A percentile compares a stretch with the other conserved stretches of the same genome.
phyloP scores from a whole-genome alignment of 352 stramenopile genomes.

The Globisporangium cederbergense region DNA sequence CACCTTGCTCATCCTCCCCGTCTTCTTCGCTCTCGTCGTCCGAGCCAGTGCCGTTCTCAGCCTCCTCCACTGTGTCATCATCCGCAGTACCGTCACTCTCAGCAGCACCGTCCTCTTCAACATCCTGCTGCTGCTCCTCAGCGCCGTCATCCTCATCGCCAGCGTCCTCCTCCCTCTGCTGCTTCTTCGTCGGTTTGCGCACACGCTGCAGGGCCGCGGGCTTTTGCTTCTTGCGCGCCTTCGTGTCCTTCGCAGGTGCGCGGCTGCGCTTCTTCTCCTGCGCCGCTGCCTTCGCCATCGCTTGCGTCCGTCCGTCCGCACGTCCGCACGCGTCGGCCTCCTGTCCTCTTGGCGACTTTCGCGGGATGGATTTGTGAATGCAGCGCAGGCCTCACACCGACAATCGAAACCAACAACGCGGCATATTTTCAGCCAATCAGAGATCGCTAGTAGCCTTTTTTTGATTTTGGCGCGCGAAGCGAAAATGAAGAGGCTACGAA shows the following conservation, averaged over 20 bases:
- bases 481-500: slow-evolving; percentile 7
- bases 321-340: neutral
- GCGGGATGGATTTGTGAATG: neutral
- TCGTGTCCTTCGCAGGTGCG: neutral
- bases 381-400: neutral
- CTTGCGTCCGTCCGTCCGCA: neutral
- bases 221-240: slow-evolving; percentile 21
- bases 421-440: slow-evolving; percentile 13
- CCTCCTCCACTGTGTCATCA: neutral
- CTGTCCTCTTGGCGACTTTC: neutral
- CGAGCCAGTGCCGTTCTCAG: neutral
- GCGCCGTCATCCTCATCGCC: neutral
- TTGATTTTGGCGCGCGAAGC: slow-evolving; percentile 17
- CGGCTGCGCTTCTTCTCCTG: slow-evolving; percentile 16
- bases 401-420: slow-evolving; percentile 14
- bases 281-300: slow-evolving; percentile 12
- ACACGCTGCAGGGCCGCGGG: neutral
- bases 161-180: slow-evolving; percentile 6
- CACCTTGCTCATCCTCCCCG: neutral
- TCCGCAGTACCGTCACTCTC: neutral
- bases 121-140: neutral
- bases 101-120: neutral
- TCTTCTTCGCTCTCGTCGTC: neutral
- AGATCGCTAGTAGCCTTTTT: neutral
- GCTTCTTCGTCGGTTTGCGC: slow-evolving; percentile 4